phyloP scores from a whole-genome alignment of 2,329 filamentous ascomycete species.

The Rosellinia necatrix region DNA sequence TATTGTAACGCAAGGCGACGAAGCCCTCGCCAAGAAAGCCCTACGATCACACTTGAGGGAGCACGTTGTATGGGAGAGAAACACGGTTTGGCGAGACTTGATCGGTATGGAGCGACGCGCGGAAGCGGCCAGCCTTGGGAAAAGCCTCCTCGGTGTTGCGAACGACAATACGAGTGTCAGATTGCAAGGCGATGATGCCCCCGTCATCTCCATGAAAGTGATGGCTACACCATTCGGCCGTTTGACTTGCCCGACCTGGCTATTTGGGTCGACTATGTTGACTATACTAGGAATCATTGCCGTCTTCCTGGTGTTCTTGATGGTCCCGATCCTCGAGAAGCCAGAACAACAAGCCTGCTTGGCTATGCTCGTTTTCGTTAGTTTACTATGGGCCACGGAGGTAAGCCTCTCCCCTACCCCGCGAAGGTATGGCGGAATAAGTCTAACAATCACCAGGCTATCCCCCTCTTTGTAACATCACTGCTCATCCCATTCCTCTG shows the following conservation, averaged over 20 bases:
- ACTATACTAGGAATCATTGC: constrained; percentile 71
- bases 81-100: constrained; percentile 98
- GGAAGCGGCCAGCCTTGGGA: constrained; percentile 89
- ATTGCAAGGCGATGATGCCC: constrained; percentile 83
- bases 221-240: constrained; percentile 80
- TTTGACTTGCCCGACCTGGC: constrained; percentile 77
- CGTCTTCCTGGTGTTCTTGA: constrained; percentile 75
- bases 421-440: not conserved
- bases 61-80: constrained; percentile 98
- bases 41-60: constrained; percentile 88
- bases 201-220: constrained; percentile 65
- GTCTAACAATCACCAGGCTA: constrained; percentile 62
- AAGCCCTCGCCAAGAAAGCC: constrained; percentile 77
- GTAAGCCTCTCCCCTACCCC: constrained; percentile 50
- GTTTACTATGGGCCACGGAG: constrained; percentile 94
- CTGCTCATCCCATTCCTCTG: constrained; percentile 91
- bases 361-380: constrained; percentile 91
- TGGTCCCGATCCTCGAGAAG: constrained; percentile 80
- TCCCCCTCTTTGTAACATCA: constrained; percentile 95
- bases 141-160: constrained; percentile 78
- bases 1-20: constrained; percentile 81
- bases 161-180: constrained; percentile 69
- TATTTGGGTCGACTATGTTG: constrained; percentile 81
- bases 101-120: constrained; percentile 96
- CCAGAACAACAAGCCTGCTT: constrained; percentile 95